Evolutionary conservation across 73 alveolate genomes (phyloP).

Genomic region (Urostyla sp.): DNA sequence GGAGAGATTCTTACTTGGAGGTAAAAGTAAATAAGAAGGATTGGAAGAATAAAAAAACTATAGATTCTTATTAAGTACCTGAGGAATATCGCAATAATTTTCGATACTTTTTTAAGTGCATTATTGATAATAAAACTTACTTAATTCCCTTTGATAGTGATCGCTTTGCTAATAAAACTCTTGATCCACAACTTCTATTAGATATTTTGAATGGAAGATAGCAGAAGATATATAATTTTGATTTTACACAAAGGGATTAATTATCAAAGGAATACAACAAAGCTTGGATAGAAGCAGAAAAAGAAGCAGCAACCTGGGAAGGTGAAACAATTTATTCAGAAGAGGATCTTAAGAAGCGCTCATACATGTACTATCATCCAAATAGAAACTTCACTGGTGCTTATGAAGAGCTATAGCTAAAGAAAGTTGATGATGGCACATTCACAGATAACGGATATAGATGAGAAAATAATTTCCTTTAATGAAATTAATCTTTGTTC

Average conservation of each 20-base stretch:
- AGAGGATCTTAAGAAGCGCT: slow-evolving; percentile 31
- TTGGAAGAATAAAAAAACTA: slow-evolving; percentile 1
- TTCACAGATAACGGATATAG: slow-evolving; percentile 66
- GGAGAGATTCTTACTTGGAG: not conserved
- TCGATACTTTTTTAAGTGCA: slow-evolving; percentile 44
- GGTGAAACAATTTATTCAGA: not conserved
- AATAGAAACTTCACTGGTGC: slow-evolving; percentile 55
- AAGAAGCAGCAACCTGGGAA: not conserved
- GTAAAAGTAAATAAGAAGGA: not conserved
- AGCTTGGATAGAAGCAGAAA: slow-evolving; percentile 10
- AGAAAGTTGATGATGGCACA: slow-evolving; percentile 63
- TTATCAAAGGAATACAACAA: not conserved
- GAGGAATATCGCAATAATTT: too few relatives aligned
- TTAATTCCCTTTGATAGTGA: slow-evolving; percentile 52
- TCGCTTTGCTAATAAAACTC: not conserved
- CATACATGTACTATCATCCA: slow-evolving; percentile 46
- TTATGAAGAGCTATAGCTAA: slow-evolving; percentile 4
- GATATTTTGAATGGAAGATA: slow-evolving; percentile 45
- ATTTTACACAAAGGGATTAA: slow-evolving; percentile 19
- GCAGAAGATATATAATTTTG: not conserved
- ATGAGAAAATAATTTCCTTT: slow-evolving; percentile 2
- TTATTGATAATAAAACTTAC: slow-evolving; percentile 32
- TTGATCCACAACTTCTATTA: slow-evolving; percentile 28
- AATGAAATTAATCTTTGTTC: not conserved
- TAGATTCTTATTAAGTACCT: too few relatives aligned